Percentiles rank a stretch among this genome's conserved stretches.
phyloP scores from a whole-genome alignment of 2,329 filamentous ascomycete genomes.

The Cladosporium colombiae region DNA sequence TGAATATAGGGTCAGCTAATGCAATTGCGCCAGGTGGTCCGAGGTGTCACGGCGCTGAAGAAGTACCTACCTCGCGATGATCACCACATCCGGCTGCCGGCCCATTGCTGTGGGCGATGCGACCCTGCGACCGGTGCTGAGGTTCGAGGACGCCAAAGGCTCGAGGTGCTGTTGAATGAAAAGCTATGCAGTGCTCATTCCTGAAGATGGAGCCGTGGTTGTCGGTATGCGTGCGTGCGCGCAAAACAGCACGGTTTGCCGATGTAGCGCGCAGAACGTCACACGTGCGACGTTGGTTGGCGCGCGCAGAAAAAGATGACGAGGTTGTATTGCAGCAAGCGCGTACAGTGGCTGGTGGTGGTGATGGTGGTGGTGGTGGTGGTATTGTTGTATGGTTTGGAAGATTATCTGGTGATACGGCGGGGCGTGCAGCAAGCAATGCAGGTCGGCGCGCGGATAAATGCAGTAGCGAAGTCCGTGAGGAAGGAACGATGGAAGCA shows the following conservation, averaged over 20 bases:
- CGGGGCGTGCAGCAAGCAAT: neutral
- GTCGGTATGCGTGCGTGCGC: neutral
- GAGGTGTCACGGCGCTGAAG: neutral
- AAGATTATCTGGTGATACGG: neutral
- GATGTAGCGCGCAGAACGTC: neutral
- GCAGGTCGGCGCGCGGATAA: slow-evolving; percentile 1
- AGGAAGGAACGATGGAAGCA: neutral
- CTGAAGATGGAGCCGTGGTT: neutral
- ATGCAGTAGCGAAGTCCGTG: neutral
- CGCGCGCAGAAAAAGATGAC: neutral
- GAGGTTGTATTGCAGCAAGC: neutral
- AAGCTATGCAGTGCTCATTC: slow-evolving; percentile 1
- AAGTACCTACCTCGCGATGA: slow-evolving; percentile 49
- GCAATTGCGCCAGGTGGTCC: neutral
- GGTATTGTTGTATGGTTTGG: neutral
- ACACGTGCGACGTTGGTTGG: slow-evolving; percentile 8
- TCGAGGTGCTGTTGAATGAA: neutral
- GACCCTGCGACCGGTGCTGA: neutral
- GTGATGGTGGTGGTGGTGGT: neutral
- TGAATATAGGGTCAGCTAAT: slow-evolving; percentile 34
- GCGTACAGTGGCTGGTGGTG: neutral
- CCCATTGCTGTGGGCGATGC: neutral
- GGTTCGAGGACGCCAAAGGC: neutral
- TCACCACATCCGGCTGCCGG: slow-evolving; percentile 50
- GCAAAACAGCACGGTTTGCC: neutral